Evolutionary conservation across 352 stramenopile genomes (phyloP).

Genomic region (Phytophthora hybrid): DNA sequence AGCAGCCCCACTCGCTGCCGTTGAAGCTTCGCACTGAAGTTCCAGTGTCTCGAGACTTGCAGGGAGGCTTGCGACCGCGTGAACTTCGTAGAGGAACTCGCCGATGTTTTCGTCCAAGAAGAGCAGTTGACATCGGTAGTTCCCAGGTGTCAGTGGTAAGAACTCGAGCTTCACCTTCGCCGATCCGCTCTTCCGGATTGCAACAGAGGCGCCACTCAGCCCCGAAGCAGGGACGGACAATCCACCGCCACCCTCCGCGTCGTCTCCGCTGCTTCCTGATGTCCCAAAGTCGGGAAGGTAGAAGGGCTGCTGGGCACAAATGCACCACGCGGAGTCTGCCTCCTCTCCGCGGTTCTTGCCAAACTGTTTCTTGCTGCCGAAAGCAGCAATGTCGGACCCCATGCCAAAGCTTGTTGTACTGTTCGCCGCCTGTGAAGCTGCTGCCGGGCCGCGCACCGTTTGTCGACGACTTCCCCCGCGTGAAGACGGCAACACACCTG

Average conservation of each 20-base stretch:
- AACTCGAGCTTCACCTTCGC: constrained; percentile 89
- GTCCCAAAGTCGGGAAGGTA: constrained; percentile 73
- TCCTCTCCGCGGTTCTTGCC: constrained; percentile 48
- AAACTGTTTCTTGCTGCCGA: constrained; percentile 10
- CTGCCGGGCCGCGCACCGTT: not conserved
- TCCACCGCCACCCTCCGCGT: constrained; percentile 16
- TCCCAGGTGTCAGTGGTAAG: constrained; percentile 87
- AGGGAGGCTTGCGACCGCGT: constrained; percentile 84
- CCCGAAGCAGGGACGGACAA: constrained; percentile 20
- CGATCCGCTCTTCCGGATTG: constrained; percentile 62
- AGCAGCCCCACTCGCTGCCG: constrained; percentile 10
- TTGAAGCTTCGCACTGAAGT: constrained; percentile 75
- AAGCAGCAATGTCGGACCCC: constrained; percentile 1
- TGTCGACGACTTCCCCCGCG: constrained; percentile 26
- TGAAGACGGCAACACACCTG: constrained; percentile 18
- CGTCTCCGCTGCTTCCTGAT: constrained; percentile 37
- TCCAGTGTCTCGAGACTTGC: constrained; percentile 76
- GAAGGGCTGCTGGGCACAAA: constrained; percentile 74
- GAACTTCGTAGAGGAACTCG: constrained; percentile 95
- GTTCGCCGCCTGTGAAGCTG: constrained; percentile 7
- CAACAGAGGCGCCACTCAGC: constrained; percentile 24
- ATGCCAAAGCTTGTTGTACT: constrained; percentile 19
- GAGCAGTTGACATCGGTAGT: constrained; percentile 91
- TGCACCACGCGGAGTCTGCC: constrained; percentile 67
- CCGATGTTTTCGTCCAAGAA: constrained; percentile 93